Percentiles rank a stretch among this genome's conserved stretches.
phyloP scores from a whole-genome alignment of 768 basidiomycete species.

The Mrakia blollopis region DNA sequence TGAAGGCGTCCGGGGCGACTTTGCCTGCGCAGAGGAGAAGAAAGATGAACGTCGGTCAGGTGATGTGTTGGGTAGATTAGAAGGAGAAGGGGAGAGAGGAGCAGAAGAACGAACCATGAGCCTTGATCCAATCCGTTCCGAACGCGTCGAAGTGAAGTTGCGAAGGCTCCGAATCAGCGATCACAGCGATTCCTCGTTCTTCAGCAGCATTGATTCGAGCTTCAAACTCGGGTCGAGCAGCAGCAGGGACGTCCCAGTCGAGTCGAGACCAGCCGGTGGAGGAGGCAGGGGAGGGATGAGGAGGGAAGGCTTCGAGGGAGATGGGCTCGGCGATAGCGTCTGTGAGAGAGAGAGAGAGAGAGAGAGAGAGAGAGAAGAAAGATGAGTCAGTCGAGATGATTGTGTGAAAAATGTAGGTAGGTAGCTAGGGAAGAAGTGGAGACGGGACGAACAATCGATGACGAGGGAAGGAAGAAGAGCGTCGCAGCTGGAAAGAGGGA shows the following conservation, averaged over 20 bases:
- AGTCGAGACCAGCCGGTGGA: constrained; percentile 55
- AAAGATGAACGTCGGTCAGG: too few relatives aligned
- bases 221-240: constrained; percentile 41
- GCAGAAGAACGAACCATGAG: constrained; percentile 52
- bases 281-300: constrained; percentile 33
- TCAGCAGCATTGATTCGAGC: constrained; percentile 58
- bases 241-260: constrained; percentile 58
- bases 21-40: constrained; percentile 46
- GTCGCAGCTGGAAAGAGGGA: constrained; percentile 51
- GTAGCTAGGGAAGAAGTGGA: too few relatives aligned
- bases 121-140: constrained; percentile 82
- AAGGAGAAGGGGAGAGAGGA: not conserved
- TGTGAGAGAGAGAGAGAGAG: not conserved
- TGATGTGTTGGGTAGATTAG: not conserved
- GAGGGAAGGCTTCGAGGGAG: constrained; percentile 50
- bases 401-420: too few relatives aligned
- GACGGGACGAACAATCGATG: constrained; percentile 54
- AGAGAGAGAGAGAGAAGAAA: too few relatives aligned
- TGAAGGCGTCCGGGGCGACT: constrained; percentile 70
- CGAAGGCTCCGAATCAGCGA: constrained; percentile 75
- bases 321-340: constrained; percentile 65
- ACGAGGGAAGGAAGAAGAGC: constrained; percentile 84
- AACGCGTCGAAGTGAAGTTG: constrained; percentile 76
- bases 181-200: constrained; percentile 55
- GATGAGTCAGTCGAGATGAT: too few relatives aligned